A percentile compares a stretch with the other conserved stretches of the same genome.
Evolutionary conservation across 2,329 filamentous ascomycete species (phyloP).

Genomic region (Thielaviopsis euricoi): DNA sequence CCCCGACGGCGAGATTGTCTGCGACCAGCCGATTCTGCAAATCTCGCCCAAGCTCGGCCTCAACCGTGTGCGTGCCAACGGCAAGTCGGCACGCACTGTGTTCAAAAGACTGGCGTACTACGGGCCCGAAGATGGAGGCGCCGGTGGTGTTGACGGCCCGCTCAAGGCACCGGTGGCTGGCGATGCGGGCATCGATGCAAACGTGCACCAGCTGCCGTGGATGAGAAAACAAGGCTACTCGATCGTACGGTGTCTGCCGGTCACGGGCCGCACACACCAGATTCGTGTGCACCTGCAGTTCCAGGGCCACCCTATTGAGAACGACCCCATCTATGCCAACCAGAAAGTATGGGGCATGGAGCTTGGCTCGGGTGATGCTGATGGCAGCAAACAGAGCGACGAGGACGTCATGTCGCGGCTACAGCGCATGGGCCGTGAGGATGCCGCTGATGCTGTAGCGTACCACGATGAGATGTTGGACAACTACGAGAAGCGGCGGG

Average conservation of each 20-base stretch:
- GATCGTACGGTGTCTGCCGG: conserved; percentile 80
- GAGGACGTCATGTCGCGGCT: conserved; percentile 79
- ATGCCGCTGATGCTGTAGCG: conserved; percentile 75
- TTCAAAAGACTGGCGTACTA: conserved; percentile 93
- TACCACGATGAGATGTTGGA: conserved; percentile 93
- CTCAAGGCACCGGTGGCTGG: conserved; percentile 3
- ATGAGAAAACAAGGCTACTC: conserved; percentile 64
- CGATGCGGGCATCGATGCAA: conserved; percentile 7
- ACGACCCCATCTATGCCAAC: conserved; percentile 96
- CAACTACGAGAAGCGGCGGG: conserved; percentile 74
- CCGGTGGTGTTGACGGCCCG: conserved; percentile 13
- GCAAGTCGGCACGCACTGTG: conserved; percentile 76
- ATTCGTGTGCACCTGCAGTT: conserved; percentile 89
- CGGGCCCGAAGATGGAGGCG: conserved; percentile 29
- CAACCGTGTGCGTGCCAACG: conserved; percentile 85
- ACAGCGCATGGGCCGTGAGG: conserved; percentile 81
- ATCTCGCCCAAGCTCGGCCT: conserved; percentile 91
- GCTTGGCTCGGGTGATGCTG: conserved; percentile 51
- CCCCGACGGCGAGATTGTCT: conserved; percentile 78
- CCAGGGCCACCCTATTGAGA: conserved; percentile 85
- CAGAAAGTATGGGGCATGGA: conserved; percentile 74
- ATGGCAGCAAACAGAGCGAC: conserved; percentile 57
- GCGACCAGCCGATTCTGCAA: conserved; percentile 81
- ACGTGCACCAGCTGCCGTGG: conserved; percentile 23
- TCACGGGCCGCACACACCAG: conserved; percentile 90